phyloP scores from a whole-genome alignment of 2,329 filamentous ascomycete species.

The Metarhizium rileyi region DNA sequence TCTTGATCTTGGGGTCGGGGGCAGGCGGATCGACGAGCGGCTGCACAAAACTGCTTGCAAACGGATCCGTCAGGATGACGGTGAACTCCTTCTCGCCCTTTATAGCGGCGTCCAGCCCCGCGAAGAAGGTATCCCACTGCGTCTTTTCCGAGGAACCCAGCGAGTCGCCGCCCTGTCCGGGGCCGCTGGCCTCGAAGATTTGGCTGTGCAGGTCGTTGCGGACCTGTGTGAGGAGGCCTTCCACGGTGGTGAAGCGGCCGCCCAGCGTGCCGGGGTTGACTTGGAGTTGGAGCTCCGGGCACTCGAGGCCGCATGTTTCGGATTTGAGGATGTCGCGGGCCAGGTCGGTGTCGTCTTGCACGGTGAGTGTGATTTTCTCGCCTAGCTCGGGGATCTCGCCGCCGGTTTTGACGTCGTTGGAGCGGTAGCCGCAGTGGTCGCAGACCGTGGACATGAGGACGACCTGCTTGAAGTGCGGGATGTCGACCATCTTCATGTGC shows the following conservation, averaged over 20 bases:
- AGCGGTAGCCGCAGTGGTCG: conserved; percentile 84
- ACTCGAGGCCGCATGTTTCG: conserved; percentile 80
- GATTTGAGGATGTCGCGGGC: conserved; percentile 92
- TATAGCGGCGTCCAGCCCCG: conserved; percentile 65
- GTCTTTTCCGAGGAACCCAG: conserved; percentile 54
- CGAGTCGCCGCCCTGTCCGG: conserved; percentile 63
- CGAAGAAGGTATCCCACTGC: conserved; percentile 77
- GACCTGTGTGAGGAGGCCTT: conserved; percentile 86
- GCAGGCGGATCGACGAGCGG: conserved; percentile 65
- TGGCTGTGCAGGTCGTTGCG: conserved; percentile 79
- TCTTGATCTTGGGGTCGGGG: conserved; percentile 68
- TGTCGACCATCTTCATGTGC: conserved; percentile 98
- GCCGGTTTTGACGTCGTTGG: conserved; percentile 96
- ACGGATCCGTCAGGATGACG: conserved; percentile 73
- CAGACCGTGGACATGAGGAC: conserved; percentile 93
- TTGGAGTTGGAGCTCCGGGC: conserved; percentile 75
- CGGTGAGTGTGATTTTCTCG: conserved; percentile 68
- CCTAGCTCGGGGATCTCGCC: conserved; percentile 83
- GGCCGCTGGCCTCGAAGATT: conserved; percentile 69
- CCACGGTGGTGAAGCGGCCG: conserved; percentile 92
- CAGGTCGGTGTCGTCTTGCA: conserved; percentile 63
- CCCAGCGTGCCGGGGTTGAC: conserved; percentile 92
- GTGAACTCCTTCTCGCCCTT: conserved; percentile 72
- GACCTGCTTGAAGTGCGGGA: conserved; percentile 96
- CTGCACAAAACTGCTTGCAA: conserved; percentile 91